Evolutionary conservation across 371 early-diverging fungal species (phyloP), one percentile per base, ranked within the genome.

Genomic region (Vairimorpha apis): DNA sequence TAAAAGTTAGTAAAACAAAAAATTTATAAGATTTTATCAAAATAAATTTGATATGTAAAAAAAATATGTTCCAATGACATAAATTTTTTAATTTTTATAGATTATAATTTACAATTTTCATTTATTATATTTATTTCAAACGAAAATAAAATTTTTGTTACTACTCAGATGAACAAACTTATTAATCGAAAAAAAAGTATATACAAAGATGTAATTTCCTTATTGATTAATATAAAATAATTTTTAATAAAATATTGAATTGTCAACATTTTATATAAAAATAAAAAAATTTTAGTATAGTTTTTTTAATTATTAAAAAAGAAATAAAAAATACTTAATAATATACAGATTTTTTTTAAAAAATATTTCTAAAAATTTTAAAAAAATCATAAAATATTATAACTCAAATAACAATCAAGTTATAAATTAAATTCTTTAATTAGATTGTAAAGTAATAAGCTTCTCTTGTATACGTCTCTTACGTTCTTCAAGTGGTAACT

Each of bases 401-500:
- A 49, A 47, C 53, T 1, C 3, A 21, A 65, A 14, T 43, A 35
- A 65, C 38, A 65, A 65, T 65, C n/a, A 53, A 65, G 44, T 65
- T 35, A 65, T 33, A 43, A 59, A 59, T 59, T 33, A 38, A 49
- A 38, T 27, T n/a, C 2, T 65, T 53, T 53, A 53, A 53, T 70
- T 62, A n/a, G 38, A 37, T 59, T 62, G 43, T 47, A 45, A 49
- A 37, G 56, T 60, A 4, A 16, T 25, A 63, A 76, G 69, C 71
- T 82, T 83, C 1, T 44, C 79, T 35, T 71, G 49, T 21, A 78
- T 59, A 62, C 69, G 73, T 23, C 8, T 60, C 72, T 72, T 78
- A 56, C 78, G 78, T 55, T 83, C 81, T 33, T 67, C 82, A 14
- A 51, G 51, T 29, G 79, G 56, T 14, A 83, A 62, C 68, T 77